Evolutionary conservation across 2,329 filamentous ascomycete genomes (phyloP), one percentile per base, ranked within the genome.

Genomic region (Bisporella sp.): DNA sequence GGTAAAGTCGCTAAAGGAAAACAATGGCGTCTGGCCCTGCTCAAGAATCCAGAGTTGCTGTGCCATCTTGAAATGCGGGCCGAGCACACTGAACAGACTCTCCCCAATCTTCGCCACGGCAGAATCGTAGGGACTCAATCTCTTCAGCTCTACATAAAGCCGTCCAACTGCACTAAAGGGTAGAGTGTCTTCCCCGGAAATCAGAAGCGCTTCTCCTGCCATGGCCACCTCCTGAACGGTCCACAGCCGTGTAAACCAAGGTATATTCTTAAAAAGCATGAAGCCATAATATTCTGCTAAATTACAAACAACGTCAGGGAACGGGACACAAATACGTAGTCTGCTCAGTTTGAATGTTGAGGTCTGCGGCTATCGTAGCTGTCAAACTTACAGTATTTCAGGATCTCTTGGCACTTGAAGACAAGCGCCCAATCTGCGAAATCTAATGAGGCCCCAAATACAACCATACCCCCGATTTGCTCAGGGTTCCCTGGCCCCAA

Each of bases 131-230:
- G 42, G 42, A 45, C n/a, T 30, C 42, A 45, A 45, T 45, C 42
- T 45, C 42, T 21, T 8, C 42, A 45, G 42, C 30, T 45, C 42
- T 5, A 45, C 30, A 45, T 45, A 30, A 31, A 45, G 42, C 42
- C 28, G 42, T 45, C n/a, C 42, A 45, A 45, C 42, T 30, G 42
- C 42, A 45, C 42, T 45, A 45, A 45, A 45, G 42, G 42, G 42
- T 45, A 45, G 42, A 45, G 5, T 45, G n/a, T 45, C 42, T 45
- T 45, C 28, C 42, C 42, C 42, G 7, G 31, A 30, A 45, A 45
- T 30, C 4, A 45, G 42, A 45, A 45, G 28, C 28, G 28, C 42
- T 45, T 45, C 42, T 45, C 42, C 42, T 45, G 42, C 42, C 42
- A 45, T 45, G 42, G 6, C 42, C 42, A 45, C 42, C 42, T 45